A percentile compares a stretch with the other conserved stretches of the same genome.
phyloP scores from a whole-genome alignment of 2,329 filamentous ascomycete genomes.

The Bipolaris oryzae region DNA sequence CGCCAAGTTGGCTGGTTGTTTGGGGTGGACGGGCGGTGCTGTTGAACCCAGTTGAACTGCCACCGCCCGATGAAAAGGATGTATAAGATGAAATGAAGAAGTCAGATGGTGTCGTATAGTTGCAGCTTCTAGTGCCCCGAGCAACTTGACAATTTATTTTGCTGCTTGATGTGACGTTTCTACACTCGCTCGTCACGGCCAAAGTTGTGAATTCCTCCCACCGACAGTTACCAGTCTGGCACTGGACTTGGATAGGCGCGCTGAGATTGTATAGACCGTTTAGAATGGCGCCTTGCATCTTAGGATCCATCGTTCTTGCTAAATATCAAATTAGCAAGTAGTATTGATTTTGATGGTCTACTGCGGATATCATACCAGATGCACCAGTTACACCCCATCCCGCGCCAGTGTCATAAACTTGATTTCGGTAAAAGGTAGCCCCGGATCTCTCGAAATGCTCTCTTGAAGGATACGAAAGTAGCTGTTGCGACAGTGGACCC shows the following conservation, averaged over 20 bases:
- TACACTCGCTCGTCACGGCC: conserved; percentile 2
- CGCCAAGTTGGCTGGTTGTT: neutral
- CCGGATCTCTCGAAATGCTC: neutral
- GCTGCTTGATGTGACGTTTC: neutral
- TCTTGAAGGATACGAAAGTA: conserved; percentile 5
- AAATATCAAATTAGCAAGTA: neutral
- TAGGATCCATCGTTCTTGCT: neutral
- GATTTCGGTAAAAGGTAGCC: neutral
- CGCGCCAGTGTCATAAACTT: neutral
- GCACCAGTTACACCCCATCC: no score
- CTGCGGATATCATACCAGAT: neutral
- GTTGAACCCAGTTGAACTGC: neutral
- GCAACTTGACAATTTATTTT: neutral
- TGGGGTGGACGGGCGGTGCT: neutral
- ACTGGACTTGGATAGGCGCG: conserved; percentile 1
- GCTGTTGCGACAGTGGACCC: conserved; percentile 4
- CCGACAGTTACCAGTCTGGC: conserved; percentile 4
- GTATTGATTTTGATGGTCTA: neutral
- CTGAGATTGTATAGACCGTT: conserved; percentile 10
- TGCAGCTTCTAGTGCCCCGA: neutral
- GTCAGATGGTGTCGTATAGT: neutral
- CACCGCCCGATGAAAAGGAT: neutral
- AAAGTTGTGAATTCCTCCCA: conserved; percentile 5
- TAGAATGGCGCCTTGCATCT: conserved; percentile 6
- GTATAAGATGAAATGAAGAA: neutral